Evolutionary conservation across 2,329 filamentous ascomycete genomes (phyloP).

Genomic region (Davidsoniella neocaledoniae): DNA sequence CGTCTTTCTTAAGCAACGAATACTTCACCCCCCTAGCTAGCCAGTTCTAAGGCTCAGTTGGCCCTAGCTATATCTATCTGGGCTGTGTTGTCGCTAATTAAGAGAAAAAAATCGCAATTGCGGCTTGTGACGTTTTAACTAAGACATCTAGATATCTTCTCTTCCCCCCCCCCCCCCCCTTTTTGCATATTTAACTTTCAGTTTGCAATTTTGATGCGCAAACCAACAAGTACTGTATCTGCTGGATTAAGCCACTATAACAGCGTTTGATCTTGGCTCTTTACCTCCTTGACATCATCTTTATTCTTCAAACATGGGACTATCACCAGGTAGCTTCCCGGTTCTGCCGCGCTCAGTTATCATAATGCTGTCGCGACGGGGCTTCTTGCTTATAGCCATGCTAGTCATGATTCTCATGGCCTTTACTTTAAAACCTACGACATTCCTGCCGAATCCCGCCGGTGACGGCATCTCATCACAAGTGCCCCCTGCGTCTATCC

Average conservation of each 20-base stretch:
- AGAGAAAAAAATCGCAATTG: too few species aligned
- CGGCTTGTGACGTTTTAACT: too few species aligned
- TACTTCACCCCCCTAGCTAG: too few species aligned
- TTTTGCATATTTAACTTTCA: neutral
- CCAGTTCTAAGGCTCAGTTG: too few species aligned
- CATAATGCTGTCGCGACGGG: conserved; percentile 10
- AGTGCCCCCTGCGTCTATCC: neutral
- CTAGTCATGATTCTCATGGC: conserved; percentile 11
- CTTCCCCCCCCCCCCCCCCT: too few species aligned
- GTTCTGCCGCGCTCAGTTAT: conserved; percentile 4
- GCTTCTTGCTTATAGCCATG: conserved; percentile 5
- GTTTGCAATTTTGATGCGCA: too few species aligned
- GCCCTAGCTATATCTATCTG: too few species aligned
- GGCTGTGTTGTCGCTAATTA: too few species aligned
- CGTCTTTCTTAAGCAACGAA: too few species aligned
- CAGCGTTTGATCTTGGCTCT: neutral
- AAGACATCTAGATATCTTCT: neutral
- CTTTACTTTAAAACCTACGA: conserved; percentile 8
- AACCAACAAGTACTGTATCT: too few species aligned
- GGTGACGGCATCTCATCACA: conserved; percentile 1
- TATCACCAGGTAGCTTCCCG: conserved; percentile 3
- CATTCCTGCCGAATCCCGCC: conserved; percentile 3
- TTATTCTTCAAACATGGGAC: conserved; percentile 4
- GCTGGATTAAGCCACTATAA: too few species aligned
- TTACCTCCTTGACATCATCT: neutral